Evolutionary conservation across 2,329 filamentous ascomycete species (phyloP).

Genomic region (Colletotrichum salicis): DNA sequence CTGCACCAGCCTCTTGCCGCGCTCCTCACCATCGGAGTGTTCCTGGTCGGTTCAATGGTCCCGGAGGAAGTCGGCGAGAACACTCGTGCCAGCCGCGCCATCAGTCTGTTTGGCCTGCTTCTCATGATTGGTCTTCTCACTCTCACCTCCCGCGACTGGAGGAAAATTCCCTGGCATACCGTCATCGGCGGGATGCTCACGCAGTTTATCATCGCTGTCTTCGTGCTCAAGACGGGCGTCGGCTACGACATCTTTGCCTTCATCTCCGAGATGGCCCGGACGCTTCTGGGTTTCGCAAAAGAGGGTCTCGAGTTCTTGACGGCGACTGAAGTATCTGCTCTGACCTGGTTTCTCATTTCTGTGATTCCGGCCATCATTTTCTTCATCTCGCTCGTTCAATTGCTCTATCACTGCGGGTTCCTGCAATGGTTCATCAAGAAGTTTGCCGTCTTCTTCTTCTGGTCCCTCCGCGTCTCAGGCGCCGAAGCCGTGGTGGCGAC

Average conservation of each 20-base stretch:
- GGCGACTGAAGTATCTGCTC: slow-evolving; percentile 48
- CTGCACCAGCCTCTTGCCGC: slow-evolving; percentile 30
- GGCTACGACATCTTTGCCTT: slow-evolving; percentile 77
- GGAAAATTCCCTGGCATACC: slow-evolving; percentile 30
- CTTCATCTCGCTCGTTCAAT: slow-evolving; percentile 78
- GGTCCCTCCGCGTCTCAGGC: slow-evolving; percentile 77
- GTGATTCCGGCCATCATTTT: slow-evolving; percentile 81
- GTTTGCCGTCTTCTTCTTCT: slow-evolving; percentile 82
- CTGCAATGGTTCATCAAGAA: slow-evolving; percentile 81
- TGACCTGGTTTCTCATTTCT: slow-evolving; percentile 70
- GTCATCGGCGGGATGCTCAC: slow-evolving; percentile 33
- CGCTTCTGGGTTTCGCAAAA: slow-evolving; percentile 72
- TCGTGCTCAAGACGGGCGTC: slow-evolving; percentile 29
- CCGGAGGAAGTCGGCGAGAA: slow-evolving; percentile 26
- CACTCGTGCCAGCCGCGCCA: slow-evolving; percentile 24
- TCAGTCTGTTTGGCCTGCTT: slow-evolving; percentile 27
- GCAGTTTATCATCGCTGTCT: slow-evolving; percentile 27
- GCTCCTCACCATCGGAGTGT: slow-evolving; percentile 19
- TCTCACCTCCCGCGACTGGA: slow-evolving; percentile 27
- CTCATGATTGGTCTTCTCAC: slow-evolving; percentile 29
- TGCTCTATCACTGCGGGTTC: slow-evolving; percentile 74
- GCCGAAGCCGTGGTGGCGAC: slow-evolving; percentile 81
- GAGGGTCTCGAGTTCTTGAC: slow-evolving; percentile 74
- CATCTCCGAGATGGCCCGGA: slow-evolving; percentile 71
- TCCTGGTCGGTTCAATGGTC: slow-evolving; percentile 29